Base-by-base conservation (phyloP, 1,139 yeast species). In the Scheffersomyces stambukii region DNA sequence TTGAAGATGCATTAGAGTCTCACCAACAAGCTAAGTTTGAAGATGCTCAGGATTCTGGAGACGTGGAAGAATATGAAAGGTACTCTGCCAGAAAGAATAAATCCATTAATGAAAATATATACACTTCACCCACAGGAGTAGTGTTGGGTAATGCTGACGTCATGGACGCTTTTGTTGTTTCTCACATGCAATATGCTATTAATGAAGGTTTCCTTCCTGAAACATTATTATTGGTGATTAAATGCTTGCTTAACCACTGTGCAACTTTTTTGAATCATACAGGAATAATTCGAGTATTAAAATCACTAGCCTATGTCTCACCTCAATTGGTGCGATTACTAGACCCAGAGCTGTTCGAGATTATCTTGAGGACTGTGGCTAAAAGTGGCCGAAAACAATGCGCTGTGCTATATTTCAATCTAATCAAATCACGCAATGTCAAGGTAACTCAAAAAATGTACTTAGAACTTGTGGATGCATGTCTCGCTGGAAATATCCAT, bases 241-340 rank as follows among this genome's bases (percentile, higher is more conserved):
- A 64, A 38, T 63, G 72, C 36, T 27, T 64, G 5, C 41, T 67
- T 15, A 56, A 61, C 35, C 72, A 65, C 40, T 41, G 63, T 13
- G 50, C 48, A 23, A 32, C 54, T 10, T 48, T 56, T 34, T 70
- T 64, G 33, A 64, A 64, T 36, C 58, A 60, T 27, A 46, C 63
- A 0, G 70, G 63, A 0, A 40, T 54, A 2, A 49, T 51, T 0
- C 40, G 45, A 21, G 54, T 52, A 0, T 40, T 66, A 8, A 28
- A 35, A 4, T 41, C 41, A 5, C 30, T 63, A 6, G 44, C 50
- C 16, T 33, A 40, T 12, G 14, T 44, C 11, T 49, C 58, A 24
- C 31, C 42, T 0, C 25, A 35, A 4, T 42, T 51, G 16, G 13
- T 36, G 8, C 15, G 20, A 1, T 44, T 49, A 8, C 41, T 64